Evolutionary conservation across 2,329 filamentous ascomycete species (phyloP), one percentile per base, ranked within the genome.

Genomic region (Penicillium palitans): DNA sequence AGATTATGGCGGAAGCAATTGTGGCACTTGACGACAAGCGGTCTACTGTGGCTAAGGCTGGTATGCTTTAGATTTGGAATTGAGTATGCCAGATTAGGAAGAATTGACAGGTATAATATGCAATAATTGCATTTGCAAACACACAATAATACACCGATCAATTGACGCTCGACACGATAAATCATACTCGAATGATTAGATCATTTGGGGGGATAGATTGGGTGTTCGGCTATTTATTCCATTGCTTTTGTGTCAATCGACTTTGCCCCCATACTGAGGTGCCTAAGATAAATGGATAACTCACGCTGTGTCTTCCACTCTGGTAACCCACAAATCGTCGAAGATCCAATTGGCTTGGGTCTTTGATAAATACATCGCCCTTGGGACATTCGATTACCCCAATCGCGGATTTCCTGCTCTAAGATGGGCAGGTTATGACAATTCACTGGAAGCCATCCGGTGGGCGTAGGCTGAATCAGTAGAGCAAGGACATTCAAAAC

Each of bases 371-470:
- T 29, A 39, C 8, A 55, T 52, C 9, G 63, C 52, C 47, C 61
- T 49, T n/a, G 51, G 21, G 19, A 61, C 60, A 57, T 64, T 45
- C 24, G 39, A 57, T 68, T 69, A 2, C 64, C 64, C 62, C 64
- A 70, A 25, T 61, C 57, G 46, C 62, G 61, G 2, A 62, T 51
- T 44, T 68, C 66, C 46, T 52, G 53, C 59, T 69, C 61, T 44
- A 69, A 45, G 21, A 25, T 46, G 21, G 29, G 39, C 35, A 66
- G 13, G 24, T 66, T 56, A 24, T 51, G 33, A 31, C 57, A 60
- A 12, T 60, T 46, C n/a, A 62, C 53, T 13, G 40, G 40, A 8
- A 44, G 46, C 35, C 42, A 61, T 40, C 37, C 42, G 2, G 25
- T 56, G 24, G 3, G 46, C 37, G 21, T 61, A 7, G 51, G 31